Conservation (phyloP, 1,284 basidiomycete genomes). For the Exobasidium cylindrosporum region DNA sequence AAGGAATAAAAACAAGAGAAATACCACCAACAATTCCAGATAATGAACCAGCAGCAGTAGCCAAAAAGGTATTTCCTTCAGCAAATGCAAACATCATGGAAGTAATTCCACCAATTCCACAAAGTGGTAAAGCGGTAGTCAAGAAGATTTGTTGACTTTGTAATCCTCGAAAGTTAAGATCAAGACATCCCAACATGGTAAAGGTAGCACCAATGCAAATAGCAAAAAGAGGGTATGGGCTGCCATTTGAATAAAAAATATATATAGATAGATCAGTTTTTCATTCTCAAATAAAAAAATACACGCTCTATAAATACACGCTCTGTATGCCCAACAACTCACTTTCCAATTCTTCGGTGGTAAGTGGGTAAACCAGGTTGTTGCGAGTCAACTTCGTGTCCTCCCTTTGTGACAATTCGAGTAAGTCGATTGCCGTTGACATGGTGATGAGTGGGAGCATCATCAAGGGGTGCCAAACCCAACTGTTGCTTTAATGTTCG, state of each 20-base stretch:
- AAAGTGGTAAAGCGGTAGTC: conserved; percentile 29
- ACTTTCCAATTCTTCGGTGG: conserved; percentile 37
- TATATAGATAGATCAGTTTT: background rate
- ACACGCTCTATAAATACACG: background rate
- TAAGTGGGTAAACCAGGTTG: conserved; percentile 34
- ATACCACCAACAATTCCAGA: conserved; percentile 27
- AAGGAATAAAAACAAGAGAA: conserved; percentile 32
- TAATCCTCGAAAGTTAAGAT: conserved; percentile 13
- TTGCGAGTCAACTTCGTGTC: conserved; percentile 27
- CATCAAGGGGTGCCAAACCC: conserved; percentile 28
- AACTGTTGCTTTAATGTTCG: conserved; percentile 27
- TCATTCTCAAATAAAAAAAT: background rate
- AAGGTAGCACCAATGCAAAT: conserved; percentile 30
- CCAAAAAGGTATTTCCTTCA: conserved; percentile 33
- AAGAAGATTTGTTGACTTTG: conserved; percentile 12
- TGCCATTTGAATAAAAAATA: conserved; percentile 13
- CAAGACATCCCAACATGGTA: conserved; percentile 26
- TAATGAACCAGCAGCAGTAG: conserved; percentile 25
- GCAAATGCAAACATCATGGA: conserved; percentile 37
- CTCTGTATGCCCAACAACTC: background rate
- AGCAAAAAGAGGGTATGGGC: conserved; percentile 30
- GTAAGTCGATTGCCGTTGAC: conserved; percentile 24
- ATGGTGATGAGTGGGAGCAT: conserved; percentile 3
- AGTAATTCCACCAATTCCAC: conserved; percentile 28
- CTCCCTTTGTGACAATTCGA: conserved; percentile 27